Evolutionary conservation across 495 filamentous ascomycete species (phyloP).

Genomic region (Podospora pseudocomata): DNA sequence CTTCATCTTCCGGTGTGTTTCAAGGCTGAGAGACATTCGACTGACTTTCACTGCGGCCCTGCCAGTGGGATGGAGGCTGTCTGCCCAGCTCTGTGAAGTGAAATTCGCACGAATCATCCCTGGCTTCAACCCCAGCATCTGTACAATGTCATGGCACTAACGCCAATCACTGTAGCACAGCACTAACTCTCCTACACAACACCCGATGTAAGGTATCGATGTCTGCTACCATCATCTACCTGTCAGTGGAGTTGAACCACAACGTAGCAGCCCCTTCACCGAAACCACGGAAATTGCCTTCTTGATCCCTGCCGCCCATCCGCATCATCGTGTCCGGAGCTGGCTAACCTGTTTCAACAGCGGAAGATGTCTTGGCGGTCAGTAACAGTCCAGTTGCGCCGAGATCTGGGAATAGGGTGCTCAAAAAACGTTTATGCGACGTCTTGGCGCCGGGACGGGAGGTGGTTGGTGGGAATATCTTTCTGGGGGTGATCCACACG

Average conservation of each 20-base stretch:
- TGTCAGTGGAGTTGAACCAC: background rate
- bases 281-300: background rate
- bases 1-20: background rate
- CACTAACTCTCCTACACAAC: background rate
- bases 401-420: background rate
- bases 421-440: conserved; percentile 7
- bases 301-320: background rate
- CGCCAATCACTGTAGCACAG: background rate
- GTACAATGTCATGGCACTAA: background rate
- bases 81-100: background rate
- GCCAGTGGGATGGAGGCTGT: background rate
- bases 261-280: background rate
- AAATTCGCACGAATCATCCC: background rate
- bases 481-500: background rate
- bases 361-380: background rate
- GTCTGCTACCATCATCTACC: background rate
- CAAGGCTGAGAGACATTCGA: background rate
- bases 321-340: background rate
- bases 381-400: too few relatives aligned
- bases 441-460: conserved; percentile 10
- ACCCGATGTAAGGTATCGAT: background rate
- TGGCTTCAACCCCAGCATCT: background rate
- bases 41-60: background rate
- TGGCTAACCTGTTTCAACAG: background rate
- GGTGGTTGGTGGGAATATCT: conserved; percentile 16